These are phyloP conservation scores for Entamoeba histolytica DNA, from an alignment of 208 protist species.

Conservation along the genomic window DNA sequence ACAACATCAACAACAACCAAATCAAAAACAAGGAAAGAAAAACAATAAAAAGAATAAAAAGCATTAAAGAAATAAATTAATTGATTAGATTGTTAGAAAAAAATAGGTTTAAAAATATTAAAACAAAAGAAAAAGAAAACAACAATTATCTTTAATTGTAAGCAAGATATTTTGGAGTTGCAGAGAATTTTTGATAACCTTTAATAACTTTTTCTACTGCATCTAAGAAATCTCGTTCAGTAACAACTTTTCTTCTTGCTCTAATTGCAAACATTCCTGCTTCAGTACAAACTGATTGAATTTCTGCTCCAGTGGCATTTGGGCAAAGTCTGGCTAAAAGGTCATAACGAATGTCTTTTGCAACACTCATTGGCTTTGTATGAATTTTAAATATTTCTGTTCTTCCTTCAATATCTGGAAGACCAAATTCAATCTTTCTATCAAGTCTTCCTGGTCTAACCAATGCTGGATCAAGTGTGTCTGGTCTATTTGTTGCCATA, in stretches of 20 bases:
- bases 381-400: conserved; percentile 94
- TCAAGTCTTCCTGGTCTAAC: conserved; percentile 94
- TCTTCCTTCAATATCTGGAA: conserved; percentile 88
- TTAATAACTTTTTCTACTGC: conserved; percentile 99
- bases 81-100: no score
- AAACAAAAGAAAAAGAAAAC: no score
- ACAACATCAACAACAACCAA: no score
- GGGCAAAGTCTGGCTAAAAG: conserved; percentile 94
- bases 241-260: conserved; percentile 82
- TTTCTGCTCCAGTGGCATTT: conserved; percentile 84
- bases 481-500: conserved; percentile 98
- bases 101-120: no score
- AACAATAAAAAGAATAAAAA: no score
- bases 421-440: conserved; percentile 88
- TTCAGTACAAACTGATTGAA: conserved; percentile 93
- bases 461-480: conserved; percentile 96
- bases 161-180: conserved; percentile 80
- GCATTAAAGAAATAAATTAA: no score
- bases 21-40: no score
- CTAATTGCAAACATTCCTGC: conserved; percentile 99
- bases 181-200: conserved; percentile 94
- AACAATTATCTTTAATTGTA: neutral
- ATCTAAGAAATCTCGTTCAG: conserved; percentile 97
- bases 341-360: conserved; percentile 92
- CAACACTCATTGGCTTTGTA: conserved; percentile 77